These are phyloP conservation scores for Planoprotostelium fungivorum DNA, from an alignment of 78 protist genomes.

Conservation along the genomic window DNA sequence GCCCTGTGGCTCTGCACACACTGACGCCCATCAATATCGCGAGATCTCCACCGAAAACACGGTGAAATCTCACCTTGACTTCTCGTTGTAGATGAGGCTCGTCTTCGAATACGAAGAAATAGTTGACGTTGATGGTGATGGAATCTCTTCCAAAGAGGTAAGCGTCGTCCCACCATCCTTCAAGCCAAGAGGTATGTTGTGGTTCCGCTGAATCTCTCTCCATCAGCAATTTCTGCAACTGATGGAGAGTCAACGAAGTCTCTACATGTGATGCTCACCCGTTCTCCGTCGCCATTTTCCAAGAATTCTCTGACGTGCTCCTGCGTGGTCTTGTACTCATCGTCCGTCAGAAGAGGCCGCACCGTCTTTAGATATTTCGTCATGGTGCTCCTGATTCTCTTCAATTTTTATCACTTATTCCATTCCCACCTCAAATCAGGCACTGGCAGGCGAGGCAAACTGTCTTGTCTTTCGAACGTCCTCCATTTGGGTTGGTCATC, in stretches of 20 bases:
- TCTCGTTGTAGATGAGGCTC: neutral
- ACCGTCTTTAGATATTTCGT: constrained; percentile 11
- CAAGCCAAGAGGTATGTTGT: neutral
- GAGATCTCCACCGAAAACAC: neutral
- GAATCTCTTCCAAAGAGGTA: neutral
- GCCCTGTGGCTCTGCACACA: neutral
- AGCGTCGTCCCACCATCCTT: constrained; percentile 7
- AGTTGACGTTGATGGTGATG: constrained; percentile 4
- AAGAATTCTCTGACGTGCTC: neutral
- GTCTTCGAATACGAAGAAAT: neutral
- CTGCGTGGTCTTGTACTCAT: constrained; percentile 2
- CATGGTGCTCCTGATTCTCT: neutral
- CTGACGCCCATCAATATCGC: neutral
- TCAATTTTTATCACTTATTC: neutral
- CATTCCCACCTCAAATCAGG: constrained; percentile 11
- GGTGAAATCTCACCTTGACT: neutral
- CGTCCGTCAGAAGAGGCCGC: constrained; percentile 23
- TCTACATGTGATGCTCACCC: neutral
- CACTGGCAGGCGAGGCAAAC: constrained; percentile 29
- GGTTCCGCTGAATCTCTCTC: neutral
- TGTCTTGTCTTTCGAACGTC: neutral
- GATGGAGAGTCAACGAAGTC: neutral
- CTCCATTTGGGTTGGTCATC: neutral
- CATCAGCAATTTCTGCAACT: neutral
- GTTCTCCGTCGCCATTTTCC: neutral